Percentiles rank a stretch among this genome's conserved stretches.
These are phyloP conservation scores for Wickerhamomyces sp. DNA, from an alignment of 1,139 yeast species.

Conservation along the genomic window DNA sequence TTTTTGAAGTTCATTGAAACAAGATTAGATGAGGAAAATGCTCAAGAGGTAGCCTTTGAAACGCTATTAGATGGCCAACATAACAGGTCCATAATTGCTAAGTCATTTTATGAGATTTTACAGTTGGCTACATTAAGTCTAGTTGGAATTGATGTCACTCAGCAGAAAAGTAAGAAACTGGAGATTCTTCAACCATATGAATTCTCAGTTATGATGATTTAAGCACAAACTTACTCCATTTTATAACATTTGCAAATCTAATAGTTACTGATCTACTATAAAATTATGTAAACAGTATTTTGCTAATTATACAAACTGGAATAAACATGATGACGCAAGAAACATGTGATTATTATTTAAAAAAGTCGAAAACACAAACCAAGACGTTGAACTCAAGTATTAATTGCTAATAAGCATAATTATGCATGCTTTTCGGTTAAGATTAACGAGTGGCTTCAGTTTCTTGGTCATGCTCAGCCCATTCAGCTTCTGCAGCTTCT, in stretches of 20 bases:
- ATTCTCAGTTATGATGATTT: background rate
- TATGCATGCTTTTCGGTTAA: too few relatives aligned
- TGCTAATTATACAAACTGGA: too few relatives aligned
- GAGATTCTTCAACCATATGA: slow-evolving; percentile 1
- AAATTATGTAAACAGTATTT: too few relatives aligned
- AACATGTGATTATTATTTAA: too few relatives aligned
- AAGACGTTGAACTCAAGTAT: too few relatives aligned
- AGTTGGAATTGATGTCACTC: slow-evolving; percentile 4
- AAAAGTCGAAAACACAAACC: too few relatives aligned
- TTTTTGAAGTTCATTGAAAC: slow-evolving; percentile 19
- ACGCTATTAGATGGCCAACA: slow-evolving; percentile 12
- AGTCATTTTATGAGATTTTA: slow-evolving; percentile 37
- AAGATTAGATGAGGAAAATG: slow-evolving; percentile 15
- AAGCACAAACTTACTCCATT: too few relatives aligned
- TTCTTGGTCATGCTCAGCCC: slow-evolving; percentile 30
- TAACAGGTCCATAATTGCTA: slow-evolving; percentile 32
- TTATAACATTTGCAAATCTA: background rate
- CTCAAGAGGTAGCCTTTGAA: slow-evolving; percentile 11
- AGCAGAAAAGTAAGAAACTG: background rate
- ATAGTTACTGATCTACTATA: too few relatives aligned
- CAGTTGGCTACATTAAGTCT: slow-evolving; percentile 31
- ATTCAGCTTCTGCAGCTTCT: slow-evolving; percentile 29
- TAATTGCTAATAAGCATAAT: too few relatives aligned
- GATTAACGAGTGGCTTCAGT: slow-evolving; percentile 15
- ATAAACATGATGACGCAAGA: too few relatives aligned